Percentiles rank a stretch among this genome's conserved stretches.
phyloP scores from a whole-genome alignment of 768 basidiomycete genomes.

The Paxillus involutus region DNA sequence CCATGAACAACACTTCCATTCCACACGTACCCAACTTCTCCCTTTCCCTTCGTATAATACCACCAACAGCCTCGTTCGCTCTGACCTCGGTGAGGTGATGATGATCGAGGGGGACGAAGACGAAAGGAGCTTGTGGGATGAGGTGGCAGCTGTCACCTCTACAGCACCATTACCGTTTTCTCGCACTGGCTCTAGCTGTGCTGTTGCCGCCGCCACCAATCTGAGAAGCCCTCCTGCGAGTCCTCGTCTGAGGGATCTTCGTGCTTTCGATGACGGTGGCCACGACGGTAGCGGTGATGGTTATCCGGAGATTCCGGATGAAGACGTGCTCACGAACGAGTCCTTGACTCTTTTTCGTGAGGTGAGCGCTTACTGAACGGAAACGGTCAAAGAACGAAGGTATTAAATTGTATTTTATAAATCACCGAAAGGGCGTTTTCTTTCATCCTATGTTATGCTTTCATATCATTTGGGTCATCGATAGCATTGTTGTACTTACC shows the following conservation, averaged over 20 bases:
- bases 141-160: constrained; percentile 25
- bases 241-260: constrained; percentile 7
- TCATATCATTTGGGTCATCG: constrained; percentile 11
- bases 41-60: neutral
- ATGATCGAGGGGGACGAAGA: constrained; percentile 25
- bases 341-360: constrained; percentile 18
- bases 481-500: constrained; percentile 15
- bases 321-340: constrained; percentile 16
- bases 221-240: neutral
- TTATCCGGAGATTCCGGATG: constrained; percentile 16
- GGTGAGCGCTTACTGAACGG: constrained; percentile 20
- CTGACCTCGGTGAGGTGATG: constrained; percentile 13
- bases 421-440: neutral
- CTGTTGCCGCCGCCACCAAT: neutral
- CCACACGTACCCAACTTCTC: constrained; percentile 1
- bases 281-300: constrained; percentile 5
- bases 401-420: constrained; percentile 11
- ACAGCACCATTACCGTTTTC: constrained; percentile 12
- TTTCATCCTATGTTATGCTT: constrained; percentile 21
- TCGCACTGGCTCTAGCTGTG: constrained; percentile 13
- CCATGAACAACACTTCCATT: constrained; percentile 8
- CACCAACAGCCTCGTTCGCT: constrained; percentile 7
- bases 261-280: constrained; percentile 7
- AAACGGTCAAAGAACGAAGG: neutral
- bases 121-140: constrained; percentile 28